phyloP scores from a whole-genome alignment of 352 stramenopile species.

The Globisporangium nagaii region DNA sequence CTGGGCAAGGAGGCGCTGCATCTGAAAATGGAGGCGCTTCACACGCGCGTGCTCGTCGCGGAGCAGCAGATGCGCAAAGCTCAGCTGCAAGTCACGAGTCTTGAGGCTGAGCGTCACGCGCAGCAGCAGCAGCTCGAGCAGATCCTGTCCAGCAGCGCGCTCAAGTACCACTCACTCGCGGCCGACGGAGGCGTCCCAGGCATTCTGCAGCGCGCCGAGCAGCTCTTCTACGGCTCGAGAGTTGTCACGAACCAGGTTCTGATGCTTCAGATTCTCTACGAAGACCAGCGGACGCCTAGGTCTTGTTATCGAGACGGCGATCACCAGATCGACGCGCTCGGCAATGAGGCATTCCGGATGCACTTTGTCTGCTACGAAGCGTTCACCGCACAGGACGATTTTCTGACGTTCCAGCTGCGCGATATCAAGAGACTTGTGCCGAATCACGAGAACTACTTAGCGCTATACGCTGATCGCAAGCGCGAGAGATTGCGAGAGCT shows the following conservation, averaged over 20 bases:
- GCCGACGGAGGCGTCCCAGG: slow-evolving; percentile 39
- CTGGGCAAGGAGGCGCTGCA: slow-evolving; percentile 58
- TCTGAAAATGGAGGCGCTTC: slow-evolving; percentile 56
- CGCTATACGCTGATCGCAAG: slow-evolving; percentile 16
- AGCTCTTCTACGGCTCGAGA: slow-evolving; percentile 34
- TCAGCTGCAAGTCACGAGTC: slow-evolving; percentile 33
- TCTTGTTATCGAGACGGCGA: neutral
- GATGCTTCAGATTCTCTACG: slow-evolving; percentile 57
- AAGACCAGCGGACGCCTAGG: slow-evolving; percentile 25
- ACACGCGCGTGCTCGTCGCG: slow-evolving; percentile 35
- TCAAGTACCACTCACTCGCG: slow-evolving; percentile 49
- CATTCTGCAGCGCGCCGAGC: slow-evolving; percentile 38
- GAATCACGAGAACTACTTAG: slow-evolving; percentile 33
- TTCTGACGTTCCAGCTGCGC: slow-evolving; percentile 39
- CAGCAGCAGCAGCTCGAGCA: slow-evolving; percentile 43
- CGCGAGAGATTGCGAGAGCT: slow-evolving; percentile 34
- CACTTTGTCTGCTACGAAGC: slow-evolving; percentile 50
- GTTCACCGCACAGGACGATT: slow-evolving; percentile 36
- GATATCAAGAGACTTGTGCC: slow-evolving; percentile 38
- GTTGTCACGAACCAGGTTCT: slow-evolving; percentile 37
- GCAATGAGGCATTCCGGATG: slow-evolving; percentile 34
- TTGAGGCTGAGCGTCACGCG: slow-evolving; percentile 26
- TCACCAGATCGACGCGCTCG: slow-evolving; percentile 9
- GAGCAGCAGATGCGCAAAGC: slow-evolving; percentile 52
- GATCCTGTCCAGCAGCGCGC: slow-evolving; percentile 37